Evolutionary conservation across 306 rosid species (phyloP).

Genomic region (Carpinus viminea): DNA sequence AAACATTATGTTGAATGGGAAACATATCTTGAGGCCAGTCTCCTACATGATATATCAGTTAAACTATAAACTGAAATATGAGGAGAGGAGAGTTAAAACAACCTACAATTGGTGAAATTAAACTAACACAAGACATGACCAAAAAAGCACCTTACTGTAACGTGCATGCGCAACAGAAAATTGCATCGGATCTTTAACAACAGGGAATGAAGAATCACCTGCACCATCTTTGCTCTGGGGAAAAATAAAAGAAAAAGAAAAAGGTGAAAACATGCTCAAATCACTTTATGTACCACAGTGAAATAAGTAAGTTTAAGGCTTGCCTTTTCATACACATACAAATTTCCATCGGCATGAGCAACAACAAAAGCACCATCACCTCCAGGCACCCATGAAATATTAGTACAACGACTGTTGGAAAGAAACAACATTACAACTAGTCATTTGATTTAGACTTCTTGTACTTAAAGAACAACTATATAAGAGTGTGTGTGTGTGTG

Average conservation of each 20-base stretch:
- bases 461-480: not conserved
- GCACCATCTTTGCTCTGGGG: constrained; percentile 83
- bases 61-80: not conserved
- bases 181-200: constrained; percentile 80
- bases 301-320: constrained; percentile 33
- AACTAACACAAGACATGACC: not conserved
- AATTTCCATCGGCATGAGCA: constrained; percentile 92
- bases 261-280: constrained; percentile 17
- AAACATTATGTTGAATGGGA: not conserved
- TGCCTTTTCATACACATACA: constrained; percentile 90
- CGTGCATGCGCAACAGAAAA: constrained; percentile 96
- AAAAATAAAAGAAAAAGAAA: constrained; percentile 21
- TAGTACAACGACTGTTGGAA: constrained; percentile 83
- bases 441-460: not conserved
- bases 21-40: not conserved
- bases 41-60: not conserved
- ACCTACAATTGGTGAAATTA: not conserved
- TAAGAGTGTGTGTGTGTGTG: not conserved
- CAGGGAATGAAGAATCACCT: constrained; percentile 84
- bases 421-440: constrained; percentile 38
- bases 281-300: constrained; percentile 15
- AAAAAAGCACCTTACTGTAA: constrained; percentile 71
- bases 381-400: constrained; percentile 90
- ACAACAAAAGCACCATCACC: constrained; percentile 90
- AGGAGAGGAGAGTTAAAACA: not conserved